phyloP scores from a whole-genome alignment of 2,329 filamentous ascomycete genomes.

The Ceratocystis smalleyi region DNA sequence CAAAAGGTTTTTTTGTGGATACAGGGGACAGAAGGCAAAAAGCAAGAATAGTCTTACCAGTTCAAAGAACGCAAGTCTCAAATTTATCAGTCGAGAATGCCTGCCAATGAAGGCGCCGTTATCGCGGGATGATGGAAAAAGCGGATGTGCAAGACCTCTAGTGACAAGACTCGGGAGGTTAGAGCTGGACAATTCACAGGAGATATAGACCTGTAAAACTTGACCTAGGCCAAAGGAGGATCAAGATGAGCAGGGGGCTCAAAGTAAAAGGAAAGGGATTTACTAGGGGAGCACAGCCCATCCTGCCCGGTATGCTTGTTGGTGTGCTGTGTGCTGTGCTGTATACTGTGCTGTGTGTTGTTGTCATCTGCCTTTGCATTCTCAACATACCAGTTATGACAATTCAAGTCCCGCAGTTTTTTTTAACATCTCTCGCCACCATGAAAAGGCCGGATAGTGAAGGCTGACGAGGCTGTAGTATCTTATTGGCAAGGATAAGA shows the following conservation, averaged over 20 bases:
- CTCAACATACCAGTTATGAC: not conserved
- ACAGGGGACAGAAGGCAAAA: not conserved
- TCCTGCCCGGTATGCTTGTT: not conserved
- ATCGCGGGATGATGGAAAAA: not conserved
- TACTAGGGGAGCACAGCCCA: not conserved
- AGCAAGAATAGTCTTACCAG: conserved; percentile 1
- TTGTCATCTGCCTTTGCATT: not conserved
- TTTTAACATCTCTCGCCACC: not conserved
- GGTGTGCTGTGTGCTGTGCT: not conserved
- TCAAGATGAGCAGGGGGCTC: conserved; percentile 11
- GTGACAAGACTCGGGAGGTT: conserved; percentile 10
- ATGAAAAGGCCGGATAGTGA: not conserved
- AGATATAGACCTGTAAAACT: conserved; percentile 14
- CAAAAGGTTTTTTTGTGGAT: not conserved
- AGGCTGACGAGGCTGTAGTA: not conserved
- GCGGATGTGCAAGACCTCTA: not conserved
- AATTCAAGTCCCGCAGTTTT: not conserved
- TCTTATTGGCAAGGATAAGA: not conserved
- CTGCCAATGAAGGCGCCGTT: conserved; percentile 1
- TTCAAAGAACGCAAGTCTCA: not conserved
- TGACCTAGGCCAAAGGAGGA: conserved; percentile 10
- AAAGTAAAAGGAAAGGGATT: conserved; percentile 11
- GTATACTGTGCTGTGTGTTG: conserved; percentile 1
- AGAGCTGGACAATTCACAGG: conserved; percentile 14
- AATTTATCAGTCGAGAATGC: not conserved